Conservation (phyloP, 139 green algal genomes). For the Asterochloris sp. region DNA sequence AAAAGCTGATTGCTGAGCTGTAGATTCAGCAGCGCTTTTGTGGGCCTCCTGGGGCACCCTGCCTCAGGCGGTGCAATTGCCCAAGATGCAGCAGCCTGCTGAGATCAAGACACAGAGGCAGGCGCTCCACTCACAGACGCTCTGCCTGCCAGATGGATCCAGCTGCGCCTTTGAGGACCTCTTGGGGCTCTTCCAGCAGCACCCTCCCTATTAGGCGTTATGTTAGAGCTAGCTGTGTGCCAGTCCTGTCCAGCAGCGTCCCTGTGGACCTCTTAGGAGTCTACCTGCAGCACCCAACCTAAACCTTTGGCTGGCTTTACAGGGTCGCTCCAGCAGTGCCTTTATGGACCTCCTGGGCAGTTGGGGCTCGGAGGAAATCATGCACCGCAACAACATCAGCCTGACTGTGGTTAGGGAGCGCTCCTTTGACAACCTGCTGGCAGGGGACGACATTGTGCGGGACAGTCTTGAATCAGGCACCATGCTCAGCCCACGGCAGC, state of each 20-base stretch:
- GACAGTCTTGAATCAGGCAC: too few relatives aligned
- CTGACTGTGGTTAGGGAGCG: neutral
- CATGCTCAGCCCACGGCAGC: too few relatives aligned
- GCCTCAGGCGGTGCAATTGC: too few relatives aligned
- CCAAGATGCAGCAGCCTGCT: too few relatives aligned
- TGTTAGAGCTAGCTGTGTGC: neutral
- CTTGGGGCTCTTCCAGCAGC: neutral
- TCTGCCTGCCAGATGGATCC: neutral
- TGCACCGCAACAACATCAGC: slow-evolving; percentile 47
- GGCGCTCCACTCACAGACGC: too few relatives aligned
- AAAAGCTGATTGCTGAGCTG: too few relatives aligned
- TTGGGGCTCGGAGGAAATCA: slow-evolving; percentile 51
- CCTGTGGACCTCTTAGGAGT: neutral
- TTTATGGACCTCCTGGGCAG: slow-evolving; percentile 48
- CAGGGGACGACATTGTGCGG: too few relatives aligned
- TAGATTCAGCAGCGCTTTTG: too few relatives aligned
- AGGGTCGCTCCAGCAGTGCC: slow-evolving; percentile 41
- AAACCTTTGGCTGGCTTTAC: neutral
- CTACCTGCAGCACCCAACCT: neutral
- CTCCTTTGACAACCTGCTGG: too few relatives aligned
- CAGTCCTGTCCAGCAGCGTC: neutral
- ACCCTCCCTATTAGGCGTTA: neutral
- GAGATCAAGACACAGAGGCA: too few relatives aligned
- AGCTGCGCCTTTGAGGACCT: neutral
- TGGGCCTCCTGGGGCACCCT: too few relatives aligned